These are phyloP conservation scores for Bremia lactucae DNA, from an alignment of 352 stramenopile species.

Conservation along the genomic window DNA sequence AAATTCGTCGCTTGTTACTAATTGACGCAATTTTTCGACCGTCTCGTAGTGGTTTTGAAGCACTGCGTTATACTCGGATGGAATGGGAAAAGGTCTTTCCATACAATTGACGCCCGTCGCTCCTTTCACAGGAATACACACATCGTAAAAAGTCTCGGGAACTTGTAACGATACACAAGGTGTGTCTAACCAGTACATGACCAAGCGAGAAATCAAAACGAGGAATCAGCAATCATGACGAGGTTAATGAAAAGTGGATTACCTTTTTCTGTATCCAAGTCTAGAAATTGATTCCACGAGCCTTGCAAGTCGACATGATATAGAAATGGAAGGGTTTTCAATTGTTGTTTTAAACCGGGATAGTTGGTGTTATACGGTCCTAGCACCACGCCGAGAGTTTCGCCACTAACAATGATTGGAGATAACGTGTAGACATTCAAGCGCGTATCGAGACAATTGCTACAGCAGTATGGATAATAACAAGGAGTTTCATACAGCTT, in stretches of 20 bases:
- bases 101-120: constrained; percentile 16
- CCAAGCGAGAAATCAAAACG: no score
- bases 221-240: no score
- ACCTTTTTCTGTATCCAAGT: constrained; percentile 63
- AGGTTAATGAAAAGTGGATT: neutral
- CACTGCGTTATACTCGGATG: constrained; percentile 51
- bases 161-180: constrained; percentile 45
- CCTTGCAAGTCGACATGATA: constrained; percentile 38
- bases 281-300: constrained; percentile 55
- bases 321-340: constrained; percentile 36
- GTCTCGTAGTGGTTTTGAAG: constrained; percentile 63
- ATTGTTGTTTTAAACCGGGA: constrained; percentile 74
- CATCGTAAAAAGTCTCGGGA: constrained; percentile 47
- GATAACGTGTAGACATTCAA: constrained; percentile 88
- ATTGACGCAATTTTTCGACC: constrained; percentile 54
- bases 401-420: constrained; percentile 88
- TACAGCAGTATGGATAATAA: constrained; percentile 14
- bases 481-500: neutral
- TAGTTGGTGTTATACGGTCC: constrained; percentile 95
- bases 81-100: constrained; percentile 73
- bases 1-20: constrained; percentile 76
- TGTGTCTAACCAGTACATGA: no score
- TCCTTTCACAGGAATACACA: constrained; percentile 62
- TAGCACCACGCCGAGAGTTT: constrained; percentile 91
- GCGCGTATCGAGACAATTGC: constrained; percentile 89